Base-by-base conservation (phyloP, 2,329 filamentous ascomycete species). In the Myriangium duriaei region DNA sequence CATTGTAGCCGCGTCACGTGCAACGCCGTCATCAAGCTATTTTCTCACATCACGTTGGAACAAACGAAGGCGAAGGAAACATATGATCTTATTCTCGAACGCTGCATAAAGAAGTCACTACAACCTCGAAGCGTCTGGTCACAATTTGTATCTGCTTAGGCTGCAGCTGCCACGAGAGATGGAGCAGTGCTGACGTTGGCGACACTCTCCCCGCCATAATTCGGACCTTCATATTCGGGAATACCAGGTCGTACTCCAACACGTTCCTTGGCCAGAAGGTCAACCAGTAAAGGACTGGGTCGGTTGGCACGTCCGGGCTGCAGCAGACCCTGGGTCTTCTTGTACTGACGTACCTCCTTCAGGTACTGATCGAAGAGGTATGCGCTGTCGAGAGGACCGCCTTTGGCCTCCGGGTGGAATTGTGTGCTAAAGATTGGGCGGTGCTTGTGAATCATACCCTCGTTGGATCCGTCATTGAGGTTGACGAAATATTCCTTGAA, bases 401-500 rank as follows among this genome's bases (percentile, higher is more conserved):
- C 91, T 71, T 94, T 94, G 50, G 91, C 91, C 66, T 98, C 91
- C 11, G 91, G 91, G 59, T 98, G 91, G 77, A 98, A 98, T 64
- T 98, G 91, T 15, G 87, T 94, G 47, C 83, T 88, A 73, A 98
- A 96, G 59, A 98, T 98, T 45, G 91, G 91, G 24, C 88, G 83
- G 42, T 82, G 81, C 65, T 81, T 86, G 73, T 98, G 91, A 59
- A 95, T 86, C 76, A 98, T 85, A 43, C 82, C 88, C 69, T 98
- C 91, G 62, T 98, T 98, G 62, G 81, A 88, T 45, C 86, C 84
- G 57, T 98, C 91, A 63, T 96, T 98, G 49, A 96, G 71, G 71
- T 98, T 96, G 62, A 93, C 80, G 59, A 96, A 98, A 72, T 93
- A 96, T 62, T 94, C 88, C 71, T 87, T 91, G 77, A 86, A 98